Percentiles rank a stretch among this genome's conserved stretches.
Conservation (phyloP, 192 early-diverging fungal species). For the Powellomyces hirtus region DNA sequence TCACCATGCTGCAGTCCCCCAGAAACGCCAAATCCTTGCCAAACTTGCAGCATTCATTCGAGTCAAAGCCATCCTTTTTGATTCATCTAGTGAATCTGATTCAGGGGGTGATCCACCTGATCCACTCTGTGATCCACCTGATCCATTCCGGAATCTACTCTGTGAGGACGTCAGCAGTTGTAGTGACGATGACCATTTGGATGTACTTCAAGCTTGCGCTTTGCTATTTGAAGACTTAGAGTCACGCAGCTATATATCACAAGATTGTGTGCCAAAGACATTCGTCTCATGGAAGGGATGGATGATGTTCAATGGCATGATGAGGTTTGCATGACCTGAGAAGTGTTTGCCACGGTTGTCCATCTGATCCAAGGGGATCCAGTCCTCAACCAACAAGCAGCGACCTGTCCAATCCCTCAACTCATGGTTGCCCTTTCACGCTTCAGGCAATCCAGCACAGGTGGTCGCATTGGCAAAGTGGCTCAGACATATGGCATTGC, state of each 20-base stretch:
- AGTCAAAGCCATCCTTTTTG: no score
- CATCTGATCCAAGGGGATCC: neutral
- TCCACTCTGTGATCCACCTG: neutral
- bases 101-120: no score
- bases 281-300: neutral
- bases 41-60: no score
- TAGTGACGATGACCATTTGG: neutral
- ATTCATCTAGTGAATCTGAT: no score
- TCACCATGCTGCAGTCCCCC: neutral
- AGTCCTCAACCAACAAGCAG: neutral
- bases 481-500: neutral
- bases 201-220: neutral
- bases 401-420: neutral
- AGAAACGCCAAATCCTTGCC: no score
- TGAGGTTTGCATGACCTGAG: neutral
- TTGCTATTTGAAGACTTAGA: neutral
- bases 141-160: neutral
- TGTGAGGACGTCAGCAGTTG: neutral
- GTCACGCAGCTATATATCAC: neutral
- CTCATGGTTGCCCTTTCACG: conserved; percentile 1
- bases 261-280: neutral
- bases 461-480: neutral
- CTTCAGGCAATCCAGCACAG: neutral
- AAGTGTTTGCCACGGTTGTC: neutral
- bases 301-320: neutral